Base-by-base conservation (phyloP, 805 yeast genomes). In the Cyberlindnera bimundalis region DNA sequence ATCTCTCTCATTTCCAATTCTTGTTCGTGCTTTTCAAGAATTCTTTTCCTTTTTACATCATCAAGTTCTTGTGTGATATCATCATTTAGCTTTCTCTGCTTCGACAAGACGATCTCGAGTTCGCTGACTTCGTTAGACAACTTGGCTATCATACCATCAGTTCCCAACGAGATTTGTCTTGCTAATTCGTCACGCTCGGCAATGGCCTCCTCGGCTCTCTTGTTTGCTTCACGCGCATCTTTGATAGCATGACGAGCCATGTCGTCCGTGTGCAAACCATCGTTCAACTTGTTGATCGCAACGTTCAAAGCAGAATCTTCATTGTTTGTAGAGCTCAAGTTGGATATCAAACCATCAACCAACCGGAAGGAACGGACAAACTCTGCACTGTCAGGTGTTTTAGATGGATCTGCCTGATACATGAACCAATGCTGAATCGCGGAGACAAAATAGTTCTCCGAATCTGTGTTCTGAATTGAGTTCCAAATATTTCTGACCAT, bases 231-330 rank as follows among this genome's bases (percentile, higher is more conserved):
- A 52, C 73, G 71, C 27, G 80, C 70, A 40, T 76, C 88, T 40
- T 56, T 58, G 40, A 67, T 72, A 46, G 96, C 95, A 45, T 84
- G 72, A 38, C 79, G 70, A 11, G 95, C 95, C 63, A 82, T 81
- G 39, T 87, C 95, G 59, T 91, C 96, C 0, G 96, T 85, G 50
- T 81, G 80, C 55, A 90, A 70, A 20, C 84, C 73, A 31, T 87
- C 80, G 43, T 78, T 70, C 33, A 91, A 66, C 40, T 79, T 70
- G 53, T 85, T 88, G 26, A 90, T 79, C 2, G 95, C 86, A 35
- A 84, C 77, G 39, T 83, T 85, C 48, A 87, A 71, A 13, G 86
- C 78, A n/a, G 80, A 70, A 35, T 80, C 84, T 43, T 72, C 72
- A 36, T 62, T 62, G 52, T 61, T 62, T 11, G 73, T 60, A 53